phyloP scores from a whole-genome alignment of 2,329 filamentous ascomycete species.

The Neopestalotiopsis clavispora region DNA sequence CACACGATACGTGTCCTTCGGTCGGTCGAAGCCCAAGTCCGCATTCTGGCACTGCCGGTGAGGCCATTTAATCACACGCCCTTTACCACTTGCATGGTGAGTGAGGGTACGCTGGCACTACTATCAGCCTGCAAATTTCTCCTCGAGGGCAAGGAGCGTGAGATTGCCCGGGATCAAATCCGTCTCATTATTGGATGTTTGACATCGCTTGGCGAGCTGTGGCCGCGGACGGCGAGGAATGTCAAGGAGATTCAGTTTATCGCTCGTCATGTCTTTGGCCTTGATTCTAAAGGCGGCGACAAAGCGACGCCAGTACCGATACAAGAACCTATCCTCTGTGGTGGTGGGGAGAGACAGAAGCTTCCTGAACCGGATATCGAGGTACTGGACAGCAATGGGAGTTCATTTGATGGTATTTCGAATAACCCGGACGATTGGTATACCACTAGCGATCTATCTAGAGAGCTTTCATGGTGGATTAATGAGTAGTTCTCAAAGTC shows the following conservation, averaged over 20 bases:
- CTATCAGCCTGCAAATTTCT: slow-evolving; percentile 43
- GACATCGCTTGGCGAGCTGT: slow-evolving; percentile 39
- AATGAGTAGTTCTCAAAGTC: background rate
- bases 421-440: background rate
- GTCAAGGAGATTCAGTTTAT: slow-evolving; percentile 45
- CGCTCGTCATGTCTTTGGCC: slow-evolving; percentile 28
- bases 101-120: slow-evolving; percentile 39
- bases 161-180: slow-evolving; percentile 45
- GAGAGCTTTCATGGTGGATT: slow-evolving; percentile 3
- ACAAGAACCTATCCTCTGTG: background rate
- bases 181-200: slow-evolving; percentile 47
- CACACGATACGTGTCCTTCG: slow-evolving; percentile 45
- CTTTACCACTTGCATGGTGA: slow-evolving; percentile 47
- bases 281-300: background rate
- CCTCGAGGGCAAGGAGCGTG: slow-evolving; percentile 37
- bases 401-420: background rate
- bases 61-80: slow-evolving; percentile 41
- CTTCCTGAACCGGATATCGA: background rate
- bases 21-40: slow-evolving; percentile 43
- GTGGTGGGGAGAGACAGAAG: background rate
- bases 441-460: background rate
- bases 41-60: slow-evolving; percentile 41
- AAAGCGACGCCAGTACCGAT: background rate
- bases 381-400: background rate
- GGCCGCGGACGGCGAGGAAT: slow-evolving; percentile 41